phyloP scores from a whole-genome alignment of 805 yeast species.

The Candida palmyrensis region DNA sequence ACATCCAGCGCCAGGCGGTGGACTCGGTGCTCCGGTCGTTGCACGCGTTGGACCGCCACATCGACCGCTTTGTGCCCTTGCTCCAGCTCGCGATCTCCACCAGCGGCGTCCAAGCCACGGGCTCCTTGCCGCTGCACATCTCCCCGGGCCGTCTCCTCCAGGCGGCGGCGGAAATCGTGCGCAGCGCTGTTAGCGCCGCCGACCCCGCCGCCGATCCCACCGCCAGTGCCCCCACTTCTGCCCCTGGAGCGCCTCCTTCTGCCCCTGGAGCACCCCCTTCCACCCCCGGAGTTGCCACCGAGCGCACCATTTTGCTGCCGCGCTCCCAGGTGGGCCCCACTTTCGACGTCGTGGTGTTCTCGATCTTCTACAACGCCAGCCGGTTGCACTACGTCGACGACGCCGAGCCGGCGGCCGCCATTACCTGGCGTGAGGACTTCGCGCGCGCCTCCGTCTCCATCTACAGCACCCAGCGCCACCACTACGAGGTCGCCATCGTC shows the following conservation, averaged over 20 bases:
- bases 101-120: conserved; percentile 57
- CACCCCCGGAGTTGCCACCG: conserved; percentile 1
- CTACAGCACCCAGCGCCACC: conserved; percentile 17
- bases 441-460: conserved; percentile 50
- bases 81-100: conserved; percentile 62
- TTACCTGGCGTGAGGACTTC: conserved; percentile 71
- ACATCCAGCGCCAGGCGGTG: conserved; percentile 33
- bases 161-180: conserved; percentile 49
- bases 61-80: conserved; percentile 67
- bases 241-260: not conserved
- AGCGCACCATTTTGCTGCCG: not conserved
- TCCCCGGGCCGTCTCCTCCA: conserved; percentile 66
- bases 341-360: conserved; percentile 52
- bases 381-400: conserved; percentile 26
- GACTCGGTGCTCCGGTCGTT: conserved; percentile 47
- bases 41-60: conserved; percentile 41
- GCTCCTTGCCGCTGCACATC: conserved; percentile 44
- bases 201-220: conserved; percentile 10
- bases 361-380: conserved; percentile 58
- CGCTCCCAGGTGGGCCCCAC: conserved; percentile 49
- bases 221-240: conserved; percentile 5
- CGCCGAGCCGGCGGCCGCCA: conserved; percentile 20
- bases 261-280: too few species aligned
- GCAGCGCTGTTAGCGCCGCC: conserved; percentile 36
- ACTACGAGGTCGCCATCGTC: conserved; percentile 41